Base-by-base conservation (phyloP, 73 alveolate genomes). In the Stentor coeruleus region DNA sequence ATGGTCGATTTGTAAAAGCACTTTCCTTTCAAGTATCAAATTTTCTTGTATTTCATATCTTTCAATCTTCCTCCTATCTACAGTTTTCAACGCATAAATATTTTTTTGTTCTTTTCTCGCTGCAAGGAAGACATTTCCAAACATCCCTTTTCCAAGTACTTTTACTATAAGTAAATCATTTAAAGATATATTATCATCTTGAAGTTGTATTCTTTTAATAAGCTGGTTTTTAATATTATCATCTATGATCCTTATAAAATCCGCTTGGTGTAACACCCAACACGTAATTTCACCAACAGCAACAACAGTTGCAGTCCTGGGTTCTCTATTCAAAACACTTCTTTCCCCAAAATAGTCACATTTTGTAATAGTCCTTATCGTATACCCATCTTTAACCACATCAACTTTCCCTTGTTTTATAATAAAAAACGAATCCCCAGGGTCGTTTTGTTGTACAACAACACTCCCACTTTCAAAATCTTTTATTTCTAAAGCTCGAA, bases 261-360 rank as follows among this genome's bases (percentile, higher is more conserved):
- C 92, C 76, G 82, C 91, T 77, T 90, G 38, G 15, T 84, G 59
- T 36, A 89, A 42, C 3, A 87, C 81, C 40, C 84, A 83, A 35
- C 82, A 74, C 3, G 60, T 59, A 0, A 82, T 88, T 58, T 83
- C 85, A 2, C 88, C 92, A 26, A 35, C 84, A 72, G 95, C 95
- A 79, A 55, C 88, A 3, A 76, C 93, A 15, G 95, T 82, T 14
- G 95, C 95, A 1, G 89, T 87, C 88, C 95, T 89, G 35, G 42
- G 58, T 41, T 83, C 84, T 37, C 81, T 73, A 3, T 57, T 35
- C 33, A 81, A 74, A 37, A 89, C 66, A 3, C 88, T 85, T 74
- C 89, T 81, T 88, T 89, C 95, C 35, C 92, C 94, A 38, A 87
- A 87, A 28, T 83, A 87, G 66, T 87, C 93, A 31, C 84, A 85